Percentiles rank a stretch among this genome's conserved stretches.
These are phyloP conservation scores for Pichia sp. DNA, from an alignment of 1,139 yeast genomes.

Conservation along the genomic window DNA sequence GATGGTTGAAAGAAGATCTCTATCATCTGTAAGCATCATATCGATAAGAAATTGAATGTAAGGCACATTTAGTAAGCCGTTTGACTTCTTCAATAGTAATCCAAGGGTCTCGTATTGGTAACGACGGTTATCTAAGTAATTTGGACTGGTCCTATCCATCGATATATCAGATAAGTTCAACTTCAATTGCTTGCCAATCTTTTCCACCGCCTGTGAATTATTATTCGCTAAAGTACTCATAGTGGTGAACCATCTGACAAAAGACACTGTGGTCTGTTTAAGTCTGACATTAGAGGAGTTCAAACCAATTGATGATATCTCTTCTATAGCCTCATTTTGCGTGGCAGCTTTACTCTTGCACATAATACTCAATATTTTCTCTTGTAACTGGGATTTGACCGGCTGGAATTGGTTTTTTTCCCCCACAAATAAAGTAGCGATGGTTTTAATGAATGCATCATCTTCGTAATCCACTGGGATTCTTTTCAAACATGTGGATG, in stretches of 20 bases:
- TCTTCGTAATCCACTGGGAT: conserved; percentile 48
- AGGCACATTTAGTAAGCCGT: conserved; percentile 40
- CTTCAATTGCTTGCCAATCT: conserved; percentile 46
- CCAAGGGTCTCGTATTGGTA: conserved; percentile 77
- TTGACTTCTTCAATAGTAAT: conserved; percentile 46
- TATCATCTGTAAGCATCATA: conserved; percentile 58
- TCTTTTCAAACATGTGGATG: conserved; percentile 46
- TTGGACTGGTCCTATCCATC: conserved; percentile 18
- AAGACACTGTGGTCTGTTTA: conserved; percentile 48
- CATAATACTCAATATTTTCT: conserved; percentile 46
- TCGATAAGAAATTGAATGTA: conserved; percentile 63
- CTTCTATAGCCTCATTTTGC: conserved; percentile 29
- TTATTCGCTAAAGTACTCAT: conserved; percentile 17
- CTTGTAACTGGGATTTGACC: conserved; percentile 49
- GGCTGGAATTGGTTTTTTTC: conserved; percentile 36
- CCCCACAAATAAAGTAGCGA: conserved; percentile 46
- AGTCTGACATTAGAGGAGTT: conserved; percentile 41
- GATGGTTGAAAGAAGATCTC: conserved; percentile 59
- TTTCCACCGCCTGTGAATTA: conserved; percentile 29
- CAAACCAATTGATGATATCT: conserved; percentile 50
- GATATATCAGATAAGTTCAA: conserved; percentile 40
- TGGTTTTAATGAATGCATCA: conserved; percentile 32
- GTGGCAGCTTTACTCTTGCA: conserved; percentile 49
- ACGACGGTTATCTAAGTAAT: conserved; percentile 41
- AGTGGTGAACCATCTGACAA: conserved; percentile 35